A percentile compares a stretch with the other conserved stretches of the same genome.
Evolutionary conservation across 345 rosid species (phyloP).

Genomic region (Lenwebbia sp.): DNA sequence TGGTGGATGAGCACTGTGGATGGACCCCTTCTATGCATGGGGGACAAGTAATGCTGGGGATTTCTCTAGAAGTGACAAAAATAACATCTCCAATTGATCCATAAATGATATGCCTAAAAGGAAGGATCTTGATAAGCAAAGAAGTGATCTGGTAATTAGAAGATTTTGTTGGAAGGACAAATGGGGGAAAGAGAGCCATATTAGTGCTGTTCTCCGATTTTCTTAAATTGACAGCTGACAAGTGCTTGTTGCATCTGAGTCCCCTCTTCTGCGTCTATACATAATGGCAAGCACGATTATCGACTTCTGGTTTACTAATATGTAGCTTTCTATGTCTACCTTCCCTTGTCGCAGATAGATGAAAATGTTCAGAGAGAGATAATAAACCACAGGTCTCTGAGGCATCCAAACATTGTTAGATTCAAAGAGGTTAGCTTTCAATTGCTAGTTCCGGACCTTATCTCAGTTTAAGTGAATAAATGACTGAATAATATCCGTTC

Average conservation of each 20-base stretch:
- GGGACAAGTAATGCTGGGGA: neutral
- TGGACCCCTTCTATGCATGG: neutral
- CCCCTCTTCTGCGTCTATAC: neutral
- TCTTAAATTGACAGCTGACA: neutral
- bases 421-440: constrained; percentile 66
- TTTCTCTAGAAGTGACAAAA: neutral
- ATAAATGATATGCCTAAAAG: neutral
- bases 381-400: constrained; percentile 81
- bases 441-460: neutral
- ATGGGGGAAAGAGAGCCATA: neutral
- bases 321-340: neutral
- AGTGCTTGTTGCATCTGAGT: neutral
- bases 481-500: neutral
- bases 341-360: constrained; percentile 54
- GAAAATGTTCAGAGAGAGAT: constrained; percentile 90
- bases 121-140: neutral
- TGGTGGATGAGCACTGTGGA: neutral
- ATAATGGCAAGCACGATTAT: neutral
- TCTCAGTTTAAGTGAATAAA: neutral
- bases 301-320: neutral
- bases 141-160: neutral
- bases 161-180: neutral
- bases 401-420: constrained; percentile 95
- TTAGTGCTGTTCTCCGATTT: neutral
- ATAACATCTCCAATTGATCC: neutral